phyloP scores from a whole-genome alignment of 2,329 filamentous ascomycete species.

The Aspergillus ruber region DNA sequence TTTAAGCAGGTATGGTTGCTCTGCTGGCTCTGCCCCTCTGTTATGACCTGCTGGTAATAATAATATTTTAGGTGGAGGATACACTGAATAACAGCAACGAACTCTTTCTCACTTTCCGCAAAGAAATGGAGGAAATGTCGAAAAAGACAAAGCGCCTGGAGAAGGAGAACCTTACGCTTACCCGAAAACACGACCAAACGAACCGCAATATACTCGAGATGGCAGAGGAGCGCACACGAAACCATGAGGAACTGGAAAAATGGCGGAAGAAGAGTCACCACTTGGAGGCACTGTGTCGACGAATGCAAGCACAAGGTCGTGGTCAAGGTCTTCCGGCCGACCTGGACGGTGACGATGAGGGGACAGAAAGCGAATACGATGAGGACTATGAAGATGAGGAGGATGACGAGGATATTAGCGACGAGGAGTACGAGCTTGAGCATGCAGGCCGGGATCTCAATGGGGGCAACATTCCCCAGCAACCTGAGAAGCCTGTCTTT shows the following conservation, averaged over 20 bases:
- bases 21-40: conserved; percentile 6
- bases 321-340: conserved; percentile 61
- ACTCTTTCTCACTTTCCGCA: conserved; percentile 89
- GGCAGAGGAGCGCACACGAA: conserved; percentile 82
- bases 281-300: conserved; percentile 87
- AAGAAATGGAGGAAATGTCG: conserved; percentile 99
- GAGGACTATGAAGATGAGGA: conserved; percentile 60
- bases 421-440: conserved; percentile 47
- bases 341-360: conserved; percentile 46
- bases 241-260: conserved; percentile 69
- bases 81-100: conserved; percentile 98
- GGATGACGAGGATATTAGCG: conserved; percentile 56
- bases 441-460: conserved; percentile 21
- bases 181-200: conserved; percentile 86
- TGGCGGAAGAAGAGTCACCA: conserved; percentile 82
- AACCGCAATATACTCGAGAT: conserved; percentile 94
- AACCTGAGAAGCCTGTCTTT: conserved; percentile 38
- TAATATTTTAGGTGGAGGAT: conserved; percentile 78
- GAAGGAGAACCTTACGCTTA: conserved; percentile 88
- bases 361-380: conserved; percentile 45
- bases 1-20: conserved; percentile 82
- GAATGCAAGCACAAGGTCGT: conserved; percentile 91
- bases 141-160: conserved; percentile 97
- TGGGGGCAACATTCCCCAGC: conserved; percentile 21
- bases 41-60: conserved; percentile 33